These are phyloP conservation scores for Taphrina communis DNA, from an alignment of 1,139 yeast genomes.

Conservation along the genomic window DNA sequence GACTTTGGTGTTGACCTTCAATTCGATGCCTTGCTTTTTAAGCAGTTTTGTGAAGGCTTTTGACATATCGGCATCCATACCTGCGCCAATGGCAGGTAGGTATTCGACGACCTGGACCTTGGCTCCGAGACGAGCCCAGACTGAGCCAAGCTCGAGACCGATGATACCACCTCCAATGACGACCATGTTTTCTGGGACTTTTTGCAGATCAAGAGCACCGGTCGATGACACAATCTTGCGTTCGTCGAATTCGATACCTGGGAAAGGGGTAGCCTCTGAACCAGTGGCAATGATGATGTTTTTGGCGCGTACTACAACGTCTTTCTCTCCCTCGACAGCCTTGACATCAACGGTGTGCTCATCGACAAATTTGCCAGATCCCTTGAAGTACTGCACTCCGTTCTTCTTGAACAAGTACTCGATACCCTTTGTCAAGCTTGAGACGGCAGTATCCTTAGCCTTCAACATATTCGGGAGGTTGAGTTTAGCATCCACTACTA, in stretches of 20 bases:
- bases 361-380: conserved; percentile 83
- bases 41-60: conserved; percentile 86
- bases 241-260: conserved; percentile 95
- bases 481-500: conserved; percentile 66
- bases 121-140: conserved; percentile 92
- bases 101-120: conserved; percentile 95
- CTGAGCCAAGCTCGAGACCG: conserved; percentile 99
- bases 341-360: conserved; percentile 79
- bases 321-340: conserved; percentile 85
- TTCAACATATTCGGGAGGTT: conserved; percentile 82
- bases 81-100: conserved; percentile 81
- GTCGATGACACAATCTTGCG: conserved; percentile 96
- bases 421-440: conserved; percentile 87
- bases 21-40: conserved; percentile 92
- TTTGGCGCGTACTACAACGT: conserved; percentile 71
- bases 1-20: conserved; percentile 92
- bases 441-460: conserved; percentile 90
- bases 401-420: conserved; percentile 95
- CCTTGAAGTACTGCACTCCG: conserved; percentile 93
- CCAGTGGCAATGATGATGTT: conserved; percentile 97
- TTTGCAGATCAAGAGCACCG: conserved; percentile 82
- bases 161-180: conserved; percentile 99
- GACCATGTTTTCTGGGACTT: conserved; percentile 87
- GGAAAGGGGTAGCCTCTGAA: conserved; percentile 98
- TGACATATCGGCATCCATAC: conserved; percentile 97